Base-by-base conservation (phyloP, 345 rosid species). In the Hypericum androsaemum region DNA sequence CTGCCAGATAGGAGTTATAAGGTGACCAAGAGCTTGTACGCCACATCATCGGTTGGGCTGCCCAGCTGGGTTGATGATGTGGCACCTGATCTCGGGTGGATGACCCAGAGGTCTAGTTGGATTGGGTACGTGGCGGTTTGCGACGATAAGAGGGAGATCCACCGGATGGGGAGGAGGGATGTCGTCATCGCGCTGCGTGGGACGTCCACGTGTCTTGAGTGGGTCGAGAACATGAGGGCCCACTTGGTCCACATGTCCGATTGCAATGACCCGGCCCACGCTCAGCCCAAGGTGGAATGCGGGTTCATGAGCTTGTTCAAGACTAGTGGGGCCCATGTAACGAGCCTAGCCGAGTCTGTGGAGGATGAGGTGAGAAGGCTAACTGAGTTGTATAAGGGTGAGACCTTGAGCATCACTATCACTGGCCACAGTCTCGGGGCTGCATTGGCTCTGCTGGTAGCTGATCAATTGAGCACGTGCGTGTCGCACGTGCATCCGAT, bases 61-160 rank as follows among this genome's bases (percentile, higher is more conserved):
- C 98, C 98, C 43, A 61, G 76, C 10, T 92, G 95, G 95, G 61
- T 67, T 0, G 81, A 84, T 14, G 76, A 62, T 51, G 88, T 79
- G 50, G 50, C 50, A 8, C 50, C 50, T 8, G 50, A 46, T 6
- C 89, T 87, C 0, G 59, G 72, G 28, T 81, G 98, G 96, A 45
- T 80, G 68, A 58, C 75, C 42, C 75, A 69, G 0, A 82, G 64
- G 63, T 82, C 96, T 52, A 88, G 95, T 66, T 92, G 98, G 98
- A 85, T 92, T 10, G 98, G 98, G 8, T 92, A 80, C 76, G 95
- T 84, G 57, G 98, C 95, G 10, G 94, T 92, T 0, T 92, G 95
- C 52, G 75, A 75, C 14, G 80, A 92, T 64, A 80, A 75, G 32
- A 80, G 79, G 0, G 89, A 83, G 71, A 88, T 92, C 53, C 67